Evolutionary conservation across 495 filamentous ascomycete genomes (phyloP).

Genomic region (Rhizodiscina lignyota): DNA sequence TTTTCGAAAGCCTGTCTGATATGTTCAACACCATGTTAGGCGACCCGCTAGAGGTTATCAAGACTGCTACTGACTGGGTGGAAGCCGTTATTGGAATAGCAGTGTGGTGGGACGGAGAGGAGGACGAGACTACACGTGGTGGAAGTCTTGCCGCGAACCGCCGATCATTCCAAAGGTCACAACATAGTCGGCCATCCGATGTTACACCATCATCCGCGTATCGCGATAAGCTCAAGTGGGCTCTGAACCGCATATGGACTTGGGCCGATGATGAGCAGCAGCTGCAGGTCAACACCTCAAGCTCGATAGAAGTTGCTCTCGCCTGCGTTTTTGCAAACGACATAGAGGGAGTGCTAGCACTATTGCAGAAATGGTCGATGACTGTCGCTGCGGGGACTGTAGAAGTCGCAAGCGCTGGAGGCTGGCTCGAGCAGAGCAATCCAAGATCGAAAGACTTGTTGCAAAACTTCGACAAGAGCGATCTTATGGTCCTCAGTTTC

Average conservation of each 20-base stretch:
- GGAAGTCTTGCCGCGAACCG: constrained; percentile 17
- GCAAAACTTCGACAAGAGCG: constrained; percentile 34
- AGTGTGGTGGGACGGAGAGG: constrained; percentile 77
- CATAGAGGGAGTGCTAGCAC: constrained; percentile 50
- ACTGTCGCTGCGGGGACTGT: constrained; percentile 58
- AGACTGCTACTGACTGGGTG: constrained; percentile 63
- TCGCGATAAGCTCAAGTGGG: constrained; percentile 30
- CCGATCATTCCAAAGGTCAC: constrained; percentile 16
- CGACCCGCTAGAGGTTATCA: constrained; percentile 47
- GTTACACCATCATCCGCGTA: constrained; percentile 32
- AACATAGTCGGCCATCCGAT: constrained; percentile 23
- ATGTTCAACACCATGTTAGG: constrained; percentile 67
- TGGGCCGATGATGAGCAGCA: constrained; percentile 24
- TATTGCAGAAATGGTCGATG: constrained; percentile 63
- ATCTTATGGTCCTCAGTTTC: constrained; percentile 38
- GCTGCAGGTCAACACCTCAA: constrained; percentile 55
- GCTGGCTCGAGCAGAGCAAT: constrained; percentile 41
- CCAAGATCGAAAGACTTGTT: constrained; percentile 19
- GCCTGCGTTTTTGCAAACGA: constrained; percentile 67
- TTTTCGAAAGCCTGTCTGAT: constrained; percentile 61
- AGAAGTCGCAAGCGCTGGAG: constrained; percentile 56
- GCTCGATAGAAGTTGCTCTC: constrained; percentile 58
- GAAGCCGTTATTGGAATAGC: constrained; percentile 68
- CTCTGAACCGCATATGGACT: constrained; percentile 30
- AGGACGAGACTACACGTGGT: constrained; percentile 30